Evolutionary conservation across 441 rosid species (phyloP), one percentile per base, ranked within the genome.

Genomic region (Raphanus hybrid): DNA sequence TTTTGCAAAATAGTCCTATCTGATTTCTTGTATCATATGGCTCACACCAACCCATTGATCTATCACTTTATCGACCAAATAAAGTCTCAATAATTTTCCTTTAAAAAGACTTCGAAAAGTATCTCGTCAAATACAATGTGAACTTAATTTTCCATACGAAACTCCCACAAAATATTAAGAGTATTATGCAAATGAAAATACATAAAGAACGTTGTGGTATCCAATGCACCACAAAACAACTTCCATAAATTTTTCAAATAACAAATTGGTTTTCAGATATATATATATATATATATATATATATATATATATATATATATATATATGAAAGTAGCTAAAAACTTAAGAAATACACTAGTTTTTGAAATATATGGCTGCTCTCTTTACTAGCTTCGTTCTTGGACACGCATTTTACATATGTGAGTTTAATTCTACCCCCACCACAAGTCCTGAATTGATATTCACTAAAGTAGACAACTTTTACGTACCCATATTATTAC

Each of bases 31-130:
- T 26, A 11, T 15, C 48, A 16, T 48, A 70, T 77, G 80, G 71
- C 16, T 64, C 15, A 29, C 34, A 29, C 75, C 76, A 77, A 77
- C 80, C 75, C 80, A 71, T 14, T 23, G 60, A 26, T 63, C 27
- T 20, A 29, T 77, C 58, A 65, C 76, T 77, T 77, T 71, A 57
- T 57, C 52, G 67, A 77, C 76, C 61, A 26, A 5, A 70, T 41
- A 77, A 64, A 71, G 75, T 43, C 41, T 70, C 71, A 54, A 62
- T 77, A 5, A 64, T 18, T 57, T 70, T 41, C 35, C 20, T 16
- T 8, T 0, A 3, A 62, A 61, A 39, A 55, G 14, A 39, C 60
- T 70, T 27, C 12, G 0, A 9, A 54, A 64, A 64, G 66, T 61
- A 76, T 5, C 20, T 0, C 15, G 43, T 74, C 65, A 18, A 45